These are phyloP conservation scores for Gonapodya prolifera DNA, from an alignment of 192 early-diverging fungal genomes.

Conservation along the genomic window DNA sequence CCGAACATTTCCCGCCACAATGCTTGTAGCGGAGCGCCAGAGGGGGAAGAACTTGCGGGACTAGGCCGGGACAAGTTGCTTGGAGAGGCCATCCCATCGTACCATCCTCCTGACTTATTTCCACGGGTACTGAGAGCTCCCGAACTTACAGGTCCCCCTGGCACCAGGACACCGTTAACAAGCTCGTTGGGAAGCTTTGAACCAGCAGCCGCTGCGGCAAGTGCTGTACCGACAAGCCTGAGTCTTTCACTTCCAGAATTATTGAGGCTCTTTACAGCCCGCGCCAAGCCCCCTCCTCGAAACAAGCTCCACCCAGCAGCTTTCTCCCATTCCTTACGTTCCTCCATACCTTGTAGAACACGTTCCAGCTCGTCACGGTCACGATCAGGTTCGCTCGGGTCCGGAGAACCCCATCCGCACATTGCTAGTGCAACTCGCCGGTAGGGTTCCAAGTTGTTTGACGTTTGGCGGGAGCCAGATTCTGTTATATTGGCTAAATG, in stretches of 20 bases:
- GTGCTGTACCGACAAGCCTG: constrained; percentile 68
- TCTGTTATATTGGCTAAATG: background rate
- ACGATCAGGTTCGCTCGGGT: background rate
- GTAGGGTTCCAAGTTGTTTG: constrained; percentile 1
- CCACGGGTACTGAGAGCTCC: constrained; percentile 8
- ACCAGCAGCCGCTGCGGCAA: constrained; percentile 30
- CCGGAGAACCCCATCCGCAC: constrained; percentile 36
- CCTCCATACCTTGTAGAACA: constrained; percentile 43
- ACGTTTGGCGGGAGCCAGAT: background rate
- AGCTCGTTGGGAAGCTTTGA: constrained; percentile 7
- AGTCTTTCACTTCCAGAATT: constrained; percentile 47
- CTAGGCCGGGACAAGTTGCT: background rate
- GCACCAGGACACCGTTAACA: constrained; percentile 14
- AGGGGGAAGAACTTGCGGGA: background rate
- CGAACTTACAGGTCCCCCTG: constrained; percentile 19
- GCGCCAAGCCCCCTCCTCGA: constrained; percentile 52
- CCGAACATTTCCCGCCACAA: constrained; percentile 52
- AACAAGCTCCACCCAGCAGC: constrained; percentile 86
- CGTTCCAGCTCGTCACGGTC: constrained; percentile 23
- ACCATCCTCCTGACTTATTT: background rate
- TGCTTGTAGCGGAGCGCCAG: background rate
- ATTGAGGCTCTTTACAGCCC: constrained; percentile 54
- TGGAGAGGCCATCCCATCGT: background rate
- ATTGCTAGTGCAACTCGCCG: constrained; percentile 35
- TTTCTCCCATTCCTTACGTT: constrained; percentile 53